These are phyloP conservation scores for Candida sojae DNA, from an alignment of 1,139 yeast genomes.

Conservation along the genomic window DNA sequence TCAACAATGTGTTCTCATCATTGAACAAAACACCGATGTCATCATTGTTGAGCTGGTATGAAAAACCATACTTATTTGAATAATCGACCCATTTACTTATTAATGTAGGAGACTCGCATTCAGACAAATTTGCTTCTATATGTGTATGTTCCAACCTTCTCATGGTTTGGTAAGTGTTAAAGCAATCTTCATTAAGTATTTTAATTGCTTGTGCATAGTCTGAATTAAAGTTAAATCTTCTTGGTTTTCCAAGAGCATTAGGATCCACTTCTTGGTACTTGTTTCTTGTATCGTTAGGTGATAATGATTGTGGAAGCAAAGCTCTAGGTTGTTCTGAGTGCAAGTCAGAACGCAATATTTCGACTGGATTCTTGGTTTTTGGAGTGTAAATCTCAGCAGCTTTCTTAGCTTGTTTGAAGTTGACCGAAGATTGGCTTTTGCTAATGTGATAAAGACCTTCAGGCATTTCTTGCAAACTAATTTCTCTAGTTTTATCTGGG, in stretches of 20 bases:
- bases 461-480: slow-evolving; percentile 58
- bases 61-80: slow-evolving; percentile 92
- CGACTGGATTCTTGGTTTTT: slow-evolving; percentile 62
- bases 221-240: slow-evolving; percentile 45
- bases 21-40: slow-evolving; percentile 91
- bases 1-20: slow-evolving; percentile 77
- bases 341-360: slow-evolving; percentile 68
- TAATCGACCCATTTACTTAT: slow-evolving; percentile 98
- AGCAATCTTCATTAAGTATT: slow-evolving; percentile 39
- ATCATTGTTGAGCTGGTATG: slow-evolving; percentile 87
- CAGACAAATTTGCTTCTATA: slow-evolving; percentile 31
- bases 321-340: slow-evolving; percentile 70
- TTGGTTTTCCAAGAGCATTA: slow-evolving; percentile 37
- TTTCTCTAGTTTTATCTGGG: slow-evolving; percentile 70
- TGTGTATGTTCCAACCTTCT: slow-evolving; percentile 37
- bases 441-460: slow-evolving; percentile 59
- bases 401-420: slow-evolving; percentile 68
- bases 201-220: slow-evolving; percentile 42
- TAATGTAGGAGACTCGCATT: slow-evolving; percentile 62
- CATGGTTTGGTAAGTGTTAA: slow-evolving; percentile 46
- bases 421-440: slow-evolving; percentile 63
- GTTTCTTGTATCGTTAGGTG: slow-evolving; percentile 88
- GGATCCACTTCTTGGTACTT: slow-evolving; percentile 78
- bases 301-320: slow-evolving; percentile 81
- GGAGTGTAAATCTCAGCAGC: slow-evolving; percentile 64